phyloP scores from a whole-genome alignment of 2,329 filamentous ascomycete species.

The Colletotrichum higginsianum region DNA sequence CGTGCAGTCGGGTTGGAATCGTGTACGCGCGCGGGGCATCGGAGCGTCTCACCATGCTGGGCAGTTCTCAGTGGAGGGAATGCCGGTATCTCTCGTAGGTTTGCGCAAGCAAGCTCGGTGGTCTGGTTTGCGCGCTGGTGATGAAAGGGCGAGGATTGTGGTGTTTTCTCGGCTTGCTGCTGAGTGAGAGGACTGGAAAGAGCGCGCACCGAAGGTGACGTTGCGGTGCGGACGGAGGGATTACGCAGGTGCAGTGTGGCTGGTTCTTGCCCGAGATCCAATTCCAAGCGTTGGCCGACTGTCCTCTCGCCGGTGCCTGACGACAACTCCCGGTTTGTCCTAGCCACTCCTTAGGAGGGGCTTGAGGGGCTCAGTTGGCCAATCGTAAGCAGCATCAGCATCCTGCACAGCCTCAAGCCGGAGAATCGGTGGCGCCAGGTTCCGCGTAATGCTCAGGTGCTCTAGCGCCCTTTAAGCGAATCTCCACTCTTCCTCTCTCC shows the following conservation, averaged over 20 bases:
- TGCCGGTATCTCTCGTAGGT: slow-evolving; percentile 34
- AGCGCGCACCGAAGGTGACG: slow-evolving; percentile 42
- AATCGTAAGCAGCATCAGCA: slow-evolving; percentile 19
- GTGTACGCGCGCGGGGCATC: slow-evolving; percentile 37
- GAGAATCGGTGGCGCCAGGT: slow-evolving; percentile 37
- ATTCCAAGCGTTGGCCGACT: slow-evolving; percentile 41
- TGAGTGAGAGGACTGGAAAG: slow-evolving; percentile 39
- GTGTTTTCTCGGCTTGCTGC: slow-evolving; percentile 10
- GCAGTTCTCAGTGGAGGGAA: slow-evolving; percentile 41
- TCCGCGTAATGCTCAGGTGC: slow-evolving; percentile 41
- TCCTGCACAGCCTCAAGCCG: slow-evolving; percentile 39
- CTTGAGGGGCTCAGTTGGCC: slow-evolving; percentile 22
- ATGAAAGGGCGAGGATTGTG: slow-evolving; percentile 31
- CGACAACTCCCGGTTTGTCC: slow-evolving; percentile 32
- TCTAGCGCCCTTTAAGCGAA: slow-evolving; percentile 36
- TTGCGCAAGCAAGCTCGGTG: slow-evolving; percentile 30
- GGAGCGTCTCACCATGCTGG: slow-evolving; percentile 46
- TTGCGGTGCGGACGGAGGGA: slow-evolving; percentile 41
- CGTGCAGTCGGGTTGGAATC: slow-evolving; percentile 15
- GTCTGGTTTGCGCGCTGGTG: slow-evolving; percentile 11
- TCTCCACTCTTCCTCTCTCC: slow-evolving; percentile 30
- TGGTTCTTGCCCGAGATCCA: slow-evolving; percentile 43
- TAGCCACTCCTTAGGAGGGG: slow-evolving; percentile 5
- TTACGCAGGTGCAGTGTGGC: slow-evolving; percentile 44
- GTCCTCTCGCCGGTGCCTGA: slow-evolving; percentile 39